Evolutionary conservation across 306 rosid species (phyloP), one percentile per base, ranked within the genome.

Genomic region (Quercus alba): DNA sequence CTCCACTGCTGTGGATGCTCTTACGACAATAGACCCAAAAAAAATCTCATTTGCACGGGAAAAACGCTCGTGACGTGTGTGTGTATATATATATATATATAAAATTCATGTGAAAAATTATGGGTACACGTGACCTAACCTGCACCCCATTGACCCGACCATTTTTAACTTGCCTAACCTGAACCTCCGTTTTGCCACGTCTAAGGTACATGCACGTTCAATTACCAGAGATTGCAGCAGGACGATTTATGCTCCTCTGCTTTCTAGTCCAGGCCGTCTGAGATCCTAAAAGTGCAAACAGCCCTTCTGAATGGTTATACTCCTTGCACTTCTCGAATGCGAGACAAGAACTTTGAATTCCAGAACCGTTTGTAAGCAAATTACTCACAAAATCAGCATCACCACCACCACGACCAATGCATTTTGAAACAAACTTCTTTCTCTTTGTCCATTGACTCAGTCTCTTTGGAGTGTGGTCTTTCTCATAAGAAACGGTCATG

Each of bases 401-500:
- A 41, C 46, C 3, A 25, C 75, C 41, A 26, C 69, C 20, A 26
- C 41, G 20, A 62, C 38, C 5, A 26, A 62, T 87, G 55, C 83
- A 84, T 84, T 86, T 83, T 67, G 90, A 75, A n/a, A 62, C 1
- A 30, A 84, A 14, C 75, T 86, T 51, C 54, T 26, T 62, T 26
- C 85, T 83, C 28, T 91, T 84, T 49, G 79, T 83, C 49, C 83
- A 79, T 77, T 56, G 70, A 68, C 49, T 66, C 70, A 72, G 77
- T 66, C 82, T 78, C 83, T 51, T 82, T n/a, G 90, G 81, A 35
- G 83, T 80, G 44, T 70, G 74, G 87, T 93, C 92, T 19, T 77
- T 31, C 28, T 86, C 87, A 83, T 90, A 91, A 78, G 93, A 77
- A 83, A 90, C 86, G 63, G 99, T 91, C 98, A 91, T 91, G 99